Conservation (phyloP, 768 basidiomycete species). For the Pulveroboletus ravenelii region DNA sequence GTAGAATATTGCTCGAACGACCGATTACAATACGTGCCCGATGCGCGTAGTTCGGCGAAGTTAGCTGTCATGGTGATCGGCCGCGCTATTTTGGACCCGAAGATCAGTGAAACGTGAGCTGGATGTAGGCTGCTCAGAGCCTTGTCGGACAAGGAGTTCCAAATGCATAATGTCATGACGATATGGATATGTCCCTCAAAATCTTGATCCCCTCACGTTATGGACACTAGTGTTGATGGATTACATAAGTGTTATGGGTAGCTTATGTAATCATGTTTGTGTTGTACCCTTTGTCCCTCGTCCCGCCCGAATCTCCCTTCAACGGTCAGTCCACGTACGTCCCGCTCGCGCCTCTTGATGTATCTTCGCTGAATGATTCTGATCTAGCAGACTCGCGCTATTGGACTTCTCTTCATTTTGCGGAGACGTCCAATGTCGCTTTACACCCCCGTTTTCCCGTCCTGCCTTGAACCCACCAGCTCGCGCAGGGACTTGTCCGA, state of each 20-base stretch:
- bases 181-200: neutral
- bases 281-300: too few species aligned
- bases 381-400: neutral
- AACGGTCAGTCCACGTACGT: slow-evolving; percentile 4
- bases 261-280: slow-evolving; percentile 11
- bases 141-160: neutral
- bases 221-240: neutral
- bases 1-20: slow-evolving; percentile 14
- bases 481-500: slow-evolving; percentile 7
- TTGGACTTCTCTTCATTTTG: neutral
- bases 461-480: slow-evolving; percentile 9
- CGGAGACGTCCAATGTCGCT: slow-evolving; percentile 25
- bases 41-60: slow-evolving; percentile 19
- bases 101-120: slow-evolving; percentile 12
- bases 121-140: neutral
- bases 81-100: slow-evolving; percentile 6
- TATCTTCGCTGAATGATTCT: neutral
- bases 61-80: slow-evolving; percentile 16
- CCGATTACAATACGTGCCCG: slow-evolving; percentile 4
- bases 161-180: neutral
- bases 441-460: slow-evolving; percentile 33
- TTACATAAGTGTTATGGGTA: slow-evolving; percentile 9
- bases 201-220: neutral
- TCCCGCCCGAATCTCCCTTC: neutral
- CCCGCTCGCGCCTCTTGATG: neutral